A percentile compares a stretch with the other conserved stretches of the same genome.
Conservation (phyloP, 345 rosid genomes). For the Theobroma cacao region DNA sequence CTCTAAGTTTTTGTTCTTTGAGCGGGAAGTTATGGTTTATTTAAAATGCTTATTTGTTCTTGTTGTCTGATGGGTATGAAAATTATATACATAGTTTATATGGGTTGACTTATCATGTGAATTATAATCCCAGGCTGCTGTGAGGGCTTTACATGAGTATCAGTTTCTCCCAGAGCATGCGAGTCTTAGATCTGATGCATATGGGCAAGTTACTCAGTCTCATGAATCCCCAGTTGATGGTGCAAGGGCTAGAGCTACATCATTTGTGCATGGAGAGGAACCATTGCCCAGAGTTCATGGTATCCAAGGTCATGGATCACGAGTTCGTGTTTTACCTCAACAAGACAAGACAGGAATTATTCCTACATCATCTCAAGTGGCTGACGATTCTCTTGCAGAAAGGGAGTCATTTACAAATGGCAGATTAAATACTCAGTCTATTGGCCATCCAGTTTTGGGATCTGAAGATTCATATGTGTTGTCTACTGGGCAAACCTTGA, state of each 20-base stretch:
- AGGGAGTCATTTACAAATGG: constrained; percentile 44
- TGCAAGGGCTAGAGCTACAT: constrained; percentile 47
- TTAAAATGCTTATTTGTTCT: constrained; percentile 2
- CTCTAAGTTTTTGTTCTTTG: neutral
- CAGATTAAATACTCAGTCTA: constrained; percentile 36
- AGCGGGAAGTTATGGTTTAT: neutral
- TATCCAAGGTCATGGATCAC: constrained; percentile 53
- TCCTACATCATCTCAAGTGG: constrained; percentile 50
- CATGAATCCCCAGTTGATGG: constrained; percentile 50
- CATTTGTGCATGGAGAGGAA: constrained; percentile 61
- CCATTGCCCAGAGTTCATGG: constrained; percentile 47
- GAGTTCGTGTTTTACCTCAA: constrained; percentile 51
- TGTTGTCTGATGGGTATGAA: neutral
- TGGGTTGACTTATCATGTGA: neutral
- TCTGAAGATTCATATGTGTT: constrained; percentile 39
- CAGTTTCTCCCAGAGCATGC: constrained; percentile 67
- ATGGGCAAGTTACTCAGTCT: constrained; percentile 49
- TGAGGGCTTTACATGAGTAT: constrained; percentile 58
- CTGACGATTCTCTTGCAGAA: constrained; percentile 47
- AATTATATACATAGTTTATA: constrained; percentile 1
- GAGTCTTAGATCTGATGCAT: constrained; percentile 42
- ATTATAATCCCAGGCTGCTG: constrained; percentile 39
- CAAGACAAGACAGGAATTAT: constrained; percentile 56
- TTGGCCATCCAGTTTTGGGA: constrained; percentile 31
- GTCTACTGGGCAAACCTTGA: constrained; percentile 39